phyloP scores from a whole-genome alignment of 2,329 filamentous ascomycete genomes.

The Falciphora oryzae region DNA sequence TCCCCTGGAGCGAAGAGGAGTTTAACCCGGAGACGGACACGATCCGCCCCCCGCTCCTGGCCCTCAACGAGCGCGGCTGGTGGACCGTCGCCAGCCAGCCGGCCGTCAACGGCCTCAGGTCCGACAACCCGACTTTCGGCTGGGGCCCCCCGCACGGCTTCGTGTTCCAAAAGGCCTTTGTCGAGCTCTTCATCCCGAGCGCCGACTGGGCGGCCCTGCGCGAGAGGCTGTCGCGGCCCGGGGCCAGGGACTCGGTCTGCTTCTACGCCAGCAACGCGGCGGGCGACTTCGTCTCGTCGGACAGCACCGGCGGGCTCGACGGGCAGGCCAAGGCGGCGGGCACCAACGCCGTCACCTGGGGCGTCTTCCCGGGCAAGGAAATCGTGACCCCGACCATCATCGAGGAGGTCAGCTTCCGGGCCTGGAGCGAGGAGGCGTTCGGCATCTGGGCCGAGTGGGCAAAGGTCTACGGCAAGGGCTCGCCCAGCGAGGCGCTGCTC shows the following conservation, averaged over 20 bases:
- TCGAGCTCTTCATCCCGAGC: conserved; percentile 85
- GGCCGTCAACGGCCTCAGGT: conserved; percentile 79
- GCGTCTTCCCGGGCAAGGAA: conserved; percentile 90
- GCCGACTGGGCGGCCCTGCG: conserved; percentile 66
- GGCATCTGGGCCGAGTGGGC: conserved; percentile 94
- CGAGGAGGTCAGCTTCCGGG: conserved; percentile 86
- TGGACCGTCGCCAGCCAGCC: conserved; percentile 97
- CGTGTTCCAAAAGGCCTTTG: conserved; percentile 97
- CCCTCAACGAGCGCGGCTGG: conserved; percentile 77
- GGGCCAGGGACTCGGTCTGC: conserved; percentile 62
- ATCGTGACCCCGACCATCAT: conserved; percentile 96
- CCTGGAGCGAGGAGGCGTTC: conserved; percentile 95
- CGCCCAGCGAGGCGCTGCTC: conserved; percentile 65
- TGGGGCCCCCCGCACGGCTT: conserved; percentile 93
- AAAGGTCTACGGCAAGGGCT: conserved; percentile 73
- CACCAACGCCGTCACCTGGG: conserved; percentile 98
- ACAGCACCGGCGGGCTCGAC: conserved; percentile 32
- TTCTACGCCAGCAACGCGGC: conserved; percentile 80
- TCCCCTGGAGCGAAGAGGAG: conserved; percentile 92
- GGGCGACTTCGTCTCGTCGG: conserved; percentile 73
- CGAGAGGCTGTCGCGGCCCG: conserved; percentile 52
- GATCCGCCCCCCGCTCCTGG: conserved; percentile 70
- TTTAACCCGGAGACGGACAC: conserved; percentile 76
- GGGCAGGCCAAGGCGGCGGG: conserved; percentile 16
- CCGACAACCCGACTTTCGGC: conserved; percentile 73